Evolutionary conservation across 2,329 filamentous ascomycete genomes (phyloP).

Genomic region (Drechmeria coniospora): DNA sequence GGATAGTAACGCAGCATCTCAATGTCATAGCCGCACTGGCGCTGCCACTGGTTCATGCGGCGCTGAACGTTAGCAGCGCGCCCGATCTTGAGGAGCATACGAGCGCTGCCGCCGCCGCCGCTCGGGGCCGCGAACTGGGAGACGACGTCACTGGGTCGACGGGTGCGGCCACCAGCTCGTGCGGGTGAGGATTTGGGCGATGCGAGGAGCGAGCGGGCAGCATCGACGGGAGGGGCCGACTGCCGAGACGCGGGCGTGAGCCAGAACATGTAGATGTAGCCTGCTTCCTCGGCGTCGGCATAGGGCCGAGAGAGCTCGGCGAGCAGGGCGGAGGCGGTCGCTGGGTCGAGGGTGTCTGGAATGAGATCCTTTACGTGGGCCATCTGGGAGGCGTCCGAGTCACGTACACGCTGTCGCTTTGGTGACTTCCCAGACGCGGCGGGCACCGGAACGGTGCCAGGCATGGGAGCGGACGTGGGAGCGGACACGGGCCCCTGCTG

Average conservation of each 20-base stretch:
- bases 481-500: too few species aligned
- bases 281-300: conserved; percentile 55
- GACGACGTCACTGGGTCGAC: conserved; percentile 40
- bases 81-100: conserved; percentile 53
- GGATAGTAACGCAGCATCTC: conserved; percentile 87
- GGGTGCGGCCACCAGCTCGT: conserved; percentile 15
- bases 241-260: conserved; percentile 50
- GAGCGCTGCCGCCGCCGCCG: conserved; percentile 27
- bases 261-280: conserved; percentile 99
- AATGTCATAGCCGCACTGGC: conserved; percentile 81
- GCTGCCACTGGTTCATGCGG: conserved; percentile 81
- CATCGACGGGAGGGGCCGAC: conserved; percentile 38
- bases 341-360: conserved; percentile 47
- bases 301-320: conserved; percentile 59
- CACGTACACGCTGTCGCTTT: conserved; percentile 6
- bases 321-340: conserved; percentile 55
- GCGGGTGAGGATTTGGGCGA: conserved; percentile 27
- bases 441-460: too few species aligned
- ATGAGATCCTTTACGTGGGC: conserved; percentile 38
- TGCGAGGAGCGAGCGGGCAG: conserved; percentile 42
- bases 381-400: conserved; percentile 16
- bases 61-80: conserved; percentile 71
- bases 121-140: conserved; percentile 28
- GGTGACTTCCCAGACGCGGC: background rate
- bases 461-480: too few species aligned